A percentile compares a stretch with the other conserved stretches of the same genome.
These are phyloP conservation scores for Penicillium griseofulvum DNA, from an alignment of 2,329 filamentous ascomycete species.

Conservation along the genomic window DNA sequence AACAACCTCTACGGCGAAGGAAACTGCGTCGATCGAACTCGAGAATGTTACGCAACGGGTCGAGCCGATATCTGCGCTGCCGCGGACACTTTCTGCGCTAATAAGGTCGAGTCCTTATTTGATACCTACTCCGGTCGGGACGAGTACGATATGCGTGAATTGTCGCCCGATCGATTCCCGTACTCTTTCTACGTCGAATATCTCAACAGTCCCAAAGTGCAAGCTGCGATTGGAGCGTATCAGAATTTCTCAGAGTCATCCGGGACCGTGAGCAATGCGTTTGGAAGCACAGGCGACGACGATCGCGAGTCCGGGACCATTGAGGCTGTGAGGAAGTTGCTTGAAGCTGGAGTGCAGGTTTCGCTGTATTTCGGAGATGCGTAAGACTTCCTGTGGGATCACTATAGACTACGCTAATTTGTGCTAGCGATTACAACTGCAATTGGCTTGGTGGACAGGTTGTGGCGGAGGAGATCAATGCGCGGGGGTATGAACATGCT, in stretches of 20 bases:
- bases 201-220: neutral
- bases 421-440: neutral
- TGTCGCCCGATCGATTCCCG: slow-evolving; percentile 1
- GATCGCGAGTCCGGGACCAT: neutral
- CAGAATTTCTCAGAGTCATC: neutral
- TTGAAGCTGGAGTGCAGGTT: neutral
- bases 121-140: neutral
- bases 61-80: neutral
- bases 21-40: neutral
- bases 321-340: neutral
- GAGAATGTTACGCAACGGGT: neutral
- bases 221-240: neutral
- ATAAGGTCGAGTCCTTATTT: neutral
- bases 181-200: slow-evolving; percentile 1
- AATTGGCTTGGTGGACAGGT: slow-evolving; percentile 3
- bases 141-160: slow-evolving; percentile 2
- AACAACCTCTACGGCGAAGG: slow-evolving; percentile 2
- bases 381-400: neutral
- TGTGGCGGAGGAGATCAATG: neutral
- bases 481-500: neutral
- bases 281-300: neutral
- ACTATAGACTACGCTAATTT: neutral
- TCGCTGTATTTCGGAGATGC: slow-evolving; percentile 1
- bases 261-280: neutral
- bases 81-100: neutral